Percentiles rank a stretch among this genome's conserved stretches.
Evolutionary conservation across 2,329 filamentous ascomycete species (phyloP).

Genomic region (Fusarium abutilonis): DNA sequence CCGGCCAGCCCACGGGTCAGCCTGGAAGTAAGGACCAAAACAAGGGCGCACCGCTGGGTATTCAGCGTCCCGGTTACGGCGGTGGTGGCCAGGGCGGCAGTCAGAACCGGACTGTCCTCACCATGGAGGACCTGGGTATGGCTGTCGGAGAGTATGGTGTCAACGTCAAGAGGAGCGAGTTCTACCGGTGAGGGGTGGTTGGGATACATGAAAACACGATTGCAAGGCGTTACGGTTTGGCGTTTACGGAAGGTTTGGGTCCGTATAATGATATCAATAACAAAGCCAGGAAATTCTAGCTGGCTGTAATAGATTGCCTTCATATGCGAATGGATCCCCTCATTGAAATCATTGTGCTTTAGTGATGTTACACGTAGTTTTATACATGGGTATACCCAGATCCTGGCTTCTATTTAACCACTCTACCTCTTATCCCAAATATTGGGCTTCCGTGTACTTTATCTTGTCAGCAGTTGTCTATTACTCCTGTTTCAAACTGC

Average conservation of each 20-base stretch:
- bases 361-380: slow-evolving; percentile 47
- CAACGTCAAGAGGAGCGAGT: slow-evolving; percentile 96
- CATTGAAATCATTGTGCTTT: slow-evolving; percentile 29
- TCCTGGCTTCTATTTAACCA: slow-evolving; percentile 27
- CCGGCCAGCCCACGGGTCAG: slow-evolving; percentile 69
- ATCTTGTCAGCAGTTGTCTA: slow-evolving; percentile 8
- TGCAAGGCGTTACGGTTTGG: slow-evolving; percentile 41
- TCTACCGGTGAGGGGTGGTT: slow-evolving; percentile 74
- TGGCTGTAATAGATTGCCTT: slow-evolving; percentile 35
- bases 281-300: slow-evolving; percentile 21
- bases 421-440: slow-evolving; percentile 59
- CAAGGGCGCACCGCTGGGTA: slow-evolving; percentile 70
- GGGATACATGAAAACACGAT: slow-evolving; percentile 18
- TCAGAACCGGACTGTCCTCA: slow-evolving; percentile 92
- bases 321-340: slow-evolving; percentile 17
- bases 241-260: slow-evolving; percentile 34
- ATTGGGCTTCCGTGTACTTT: slow-evolving; percentile 67
- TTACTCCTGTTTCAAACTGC: neutral
- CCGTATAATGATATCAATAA: slow-evolving; percentile 30
- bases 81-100: slow-evolving; percentile 89
- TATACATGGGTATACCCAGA: slow-evolving; percentile 44
- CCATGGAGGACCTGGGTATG: slow-evolving; percentile 99
- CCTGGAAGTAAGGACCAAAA: slow-evolving; percentile 67
- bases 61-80: slow-evolving; percentile 81
- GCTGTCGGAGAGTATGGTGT: slow-evolving; percentile 97